Conservation (phyloP, 108 stramenopile species). For the Cyclostephanos tholiformis region DNA sequence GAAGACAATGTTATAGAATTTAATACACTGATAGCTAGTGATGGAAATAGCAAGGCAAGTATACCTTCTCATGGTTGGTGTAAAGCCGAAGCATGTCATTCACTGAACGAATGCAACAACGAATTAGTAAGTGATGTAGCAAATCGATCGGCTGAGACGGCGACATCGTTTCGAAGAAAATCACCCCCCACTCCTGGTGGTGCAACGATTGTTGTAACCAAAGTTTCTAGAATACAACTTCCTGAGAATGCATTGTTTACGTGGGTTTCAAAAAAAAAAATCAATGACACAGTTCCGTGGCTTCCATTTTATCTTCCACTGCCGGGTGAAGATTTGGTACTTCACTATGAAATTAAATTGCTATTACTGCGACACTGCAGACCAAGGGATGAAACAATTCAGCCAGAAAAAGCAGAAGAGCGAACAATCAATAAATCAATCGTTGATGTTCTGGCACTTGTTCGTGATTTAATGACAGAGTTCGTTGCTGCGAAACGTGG, state of each 20-base stretch:
- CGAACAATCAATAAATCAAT: slow-evolving; percentile 19
- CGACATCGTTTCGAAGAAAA: not conserved
- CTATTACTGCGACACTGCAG: slow-evolving; percentile 46
- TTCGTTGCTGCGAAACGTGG: not conserved
- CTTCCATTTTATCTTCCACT: slow-evolving; percentile 27
- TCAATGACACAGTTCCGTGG: not conserved
- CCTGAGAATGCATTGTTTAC: not conserved
- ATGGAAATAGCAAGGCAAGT: slow-evolving; percentile 26
- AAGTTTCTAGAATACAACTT: slow-evolving; percentile 32
- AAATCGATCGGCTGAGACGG: not conserved
- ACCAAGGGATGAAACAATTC: slow-evolving; percentile 8
- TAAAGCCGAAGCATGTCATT: slow-evolving; percentile 23
- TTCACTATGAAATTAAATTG: slow-evolving; percentile 67
- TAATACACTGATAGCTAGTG: slow-evolving; percentile 8
- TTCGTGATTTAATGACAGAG: slow-evolving; percentile 19
- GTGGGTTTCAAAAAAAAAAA: not conserved
- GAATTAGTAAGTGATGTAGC: not conserved
- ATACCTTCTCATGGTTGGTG: slow-evolving; percentile 31
- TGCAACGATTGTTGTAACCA: slow-evolving; percentile 31
- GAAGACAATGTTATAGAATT: slow-evolving; percentile 2
- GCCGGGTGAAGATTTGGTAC: slow-evolving; percentile 42
- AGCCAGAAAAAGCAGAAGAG: slow-evolving; percentile 27
- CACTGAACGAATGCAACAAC: slow-evolving; percentile 10
- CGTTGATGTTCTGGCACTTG: slow-evolving; percentile 14
- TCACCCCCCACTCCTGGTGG: not conserved